Percentiles rank a stretch among this genome's conserved stretches.
Conservation (phyloP, 139 green algal species). For the Volvox africanus region DNA sequence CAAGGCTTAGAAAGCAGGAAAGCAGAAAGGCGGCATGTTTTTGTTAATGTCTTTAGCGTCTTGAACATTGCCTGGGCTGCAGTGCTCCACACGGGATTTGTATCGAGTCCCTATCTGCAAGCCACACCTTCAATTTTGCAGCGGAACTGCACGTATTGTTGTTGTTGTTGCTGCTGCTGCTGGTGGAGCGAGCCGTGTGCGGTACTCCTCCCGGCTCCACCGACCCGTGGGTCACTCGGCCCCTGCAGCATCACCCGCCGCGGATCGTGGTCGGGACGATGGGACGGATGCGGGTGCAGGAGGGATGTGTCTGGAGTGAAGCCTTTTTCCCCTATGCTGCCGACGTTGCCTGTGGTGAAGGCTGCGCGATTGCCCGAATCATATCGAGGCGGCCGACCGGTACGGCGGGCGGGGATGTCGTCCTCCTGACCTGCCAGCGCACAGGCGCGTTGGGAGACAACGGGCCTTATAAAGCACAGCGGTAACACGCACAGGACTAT, state of each 20-base stretch:
- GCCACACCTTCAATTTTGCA: not conserved
- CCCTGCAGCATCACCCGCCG: not conserved
- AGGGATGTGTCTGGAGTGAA: too few relatives aligned
- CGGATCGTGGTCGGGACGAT: too few relatives aligned
- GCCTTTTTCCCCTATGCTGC: not conserved
- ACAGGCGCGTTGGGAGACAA: too few relatives aligned
- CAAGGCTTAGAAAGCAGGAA: too few relatives aligned
- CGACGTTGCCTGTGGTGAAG: not conserved
- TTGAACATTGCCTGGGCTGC: too few relatives aligned
- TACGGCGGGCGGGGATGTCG: not conserved
- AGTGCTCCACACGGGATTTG: too few relatives aligned
- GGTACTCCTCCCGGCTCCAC: not conserved
- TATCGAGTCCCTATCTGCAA: not conserved
- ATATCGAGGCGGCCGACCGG: constrained; percentile 1
- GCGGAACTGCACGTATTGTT: constrained; percentile 23
- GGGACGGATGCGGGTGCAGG: not conserved
- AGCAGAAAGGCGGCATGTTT: too few relatives aligned
- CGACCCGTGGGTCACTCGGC: not conserved
- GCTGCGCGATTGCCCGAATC: not conserved
- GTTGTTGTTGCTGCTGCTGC: not conserved
- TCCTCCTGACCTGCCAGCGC: not conserved
- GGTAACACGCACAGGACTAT: too few relatives aligned
- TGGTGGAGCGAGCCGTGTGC: not conserved
- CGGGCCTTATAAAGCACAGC: too few relatives aligned
- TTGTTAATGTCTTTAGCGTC: too few relatives aligned